Conservation (phyloP, 805 yeast genomes). For the Saturnispora galanensis region DNA sequence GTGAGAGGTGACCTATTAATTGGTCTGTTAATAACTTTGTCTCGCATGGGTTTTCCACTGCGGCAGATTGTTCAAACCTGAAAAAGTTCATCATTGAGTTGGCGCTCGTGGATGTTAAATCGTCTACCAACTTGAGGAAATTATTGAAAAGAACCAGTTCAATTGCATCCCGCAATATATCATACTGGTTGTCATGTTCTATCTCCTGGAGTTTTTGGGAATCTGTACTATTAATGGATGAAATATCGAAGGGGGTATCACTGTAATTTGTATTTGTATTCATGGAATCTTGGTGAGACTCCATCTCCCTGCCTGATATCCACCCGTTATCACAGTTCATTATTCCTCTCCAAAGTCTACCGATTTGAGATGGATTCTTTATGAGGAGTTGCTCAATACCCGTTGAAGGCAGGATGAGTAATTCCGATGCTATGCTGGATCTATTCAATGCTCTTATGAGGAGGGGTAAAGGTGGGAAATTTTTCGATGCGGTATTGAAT, state of each 20-base stretch:
- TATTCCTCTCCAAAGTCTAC: constrained; percentile 27
- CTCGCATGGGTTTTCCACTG: constrained; percentile 4
- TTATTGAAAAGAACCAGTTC: constrained; percentile 24
- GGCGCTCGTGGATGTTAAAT: constrained; percentile 70
- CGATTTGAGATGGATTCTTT: constrained; percentile 16
- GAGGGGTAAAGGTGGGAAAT: constrained; percentile 5
- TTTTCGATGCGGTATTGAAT: constrained; percentile 1
- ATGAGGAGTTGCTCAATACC: constrained; percentile 18
- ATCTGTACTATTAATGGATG: constrained; percentile 12
- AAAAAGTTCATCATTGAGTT: constrained; percentile 68
- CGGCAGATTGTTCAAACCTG: constrained; percentile 28
- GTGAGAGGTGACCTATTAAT: constrained; percentile 63
- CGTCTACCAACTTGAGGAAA: constrained; percentile 81
- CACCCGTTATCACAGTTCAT: constrained; percentile 19
- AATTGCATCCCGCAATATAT: constrained; percentile 23
- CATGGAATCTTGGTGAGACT: constrained; percentile 6
- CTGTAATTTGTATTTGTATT: constrained; percentile 13
- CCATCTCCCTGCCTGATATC: constrained; percentile 8
- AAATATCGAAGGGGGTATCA: constrained; percentile 22
- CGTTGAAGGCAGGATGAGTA: constrained; percentile 19
- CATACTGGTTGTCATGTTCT: constrained; percentile 14
- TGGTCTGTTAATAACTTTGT: constrained; percentile 49
- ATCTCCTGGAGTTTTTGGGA: constrained; percentile 11
- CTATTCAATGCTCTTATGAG: constrained; percentile 18
- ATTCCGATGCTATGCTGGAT: constrained; percentile 23